Evolutionary conservation across 768 basidiomycete species (phyloP).

Genomic region (Boletus tylopilopsis): DNA sequence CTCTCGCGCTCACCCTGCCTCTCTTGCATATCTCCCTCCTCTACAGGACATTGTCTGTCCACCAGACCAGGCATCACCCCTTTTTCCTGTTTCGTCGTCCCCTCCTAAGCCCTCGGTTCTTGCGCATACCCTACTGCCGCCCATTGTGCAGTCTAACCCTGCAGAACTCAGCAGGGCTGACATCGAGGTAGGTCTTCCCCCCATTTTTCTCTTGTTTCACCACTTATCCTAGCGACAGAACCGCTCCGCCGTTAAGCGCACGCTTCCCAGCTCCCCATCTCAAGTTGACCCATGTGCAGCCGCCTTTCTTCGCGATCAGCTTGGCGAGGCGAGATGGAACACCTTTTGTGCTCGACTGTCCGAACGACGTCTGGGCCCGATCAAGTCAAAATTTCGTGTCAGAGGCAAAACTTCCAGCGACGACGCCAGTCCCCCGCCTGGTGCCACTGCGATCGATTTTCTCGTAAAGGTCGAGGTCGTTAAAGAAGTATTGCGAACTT

Average conservation of each 20-base stretch:
- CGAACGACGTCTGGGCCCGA: conserved; percentile 40
- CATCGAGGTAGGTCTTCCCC: conserved; percentile 18
- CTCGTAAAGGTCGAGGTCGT: conserved; percentile 52
- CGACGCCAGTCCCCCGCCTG: conserved; percentile 26
- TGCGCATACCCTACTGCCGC: conserved; percentile 31
- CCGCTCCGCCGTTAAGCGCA: conserved; percentile 27
- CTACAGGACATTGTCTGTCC: conserved; percentile 25
- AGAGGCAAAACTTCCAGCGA: conserved; percentile 29
- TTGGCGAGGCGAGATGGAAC: conserved; percentile 41
- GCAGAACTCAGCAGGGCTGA: conserved; percentile 25
- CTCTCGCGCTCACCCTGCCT: conserved; percentile 24
- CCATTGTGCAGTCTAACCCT: conserved; percentile 34
- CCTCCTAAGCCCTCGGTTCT: conserved; percentile 22
- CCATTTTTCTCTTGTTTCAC: background rate
- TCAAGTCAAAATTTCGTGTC: conserved; percentile 35
- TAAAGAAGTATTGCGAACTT: conserved; percentile 45
- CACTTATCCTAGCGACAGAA: conserved; percentile 21
- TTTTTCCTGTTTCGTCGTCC: conserved; percentile 19
- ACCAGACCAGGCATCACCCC: conserved; percentile 10
- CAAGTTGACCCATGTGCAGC: conserved; percentile 43
- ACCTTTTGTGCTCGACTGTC: conserved; percentile 47
- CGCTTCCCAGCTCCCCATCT: conserved; percentile 16
- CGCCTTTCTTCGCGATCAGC: conserved; percentile 42
- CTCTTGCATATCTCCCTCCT: conserved; percentile 24
- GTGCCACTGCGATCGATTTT: conserved; percentile 47